phyloP scores from a whole-genome alignment of 192 early-diverging fungal species.

The Neocallimastix lanati region DNA sequence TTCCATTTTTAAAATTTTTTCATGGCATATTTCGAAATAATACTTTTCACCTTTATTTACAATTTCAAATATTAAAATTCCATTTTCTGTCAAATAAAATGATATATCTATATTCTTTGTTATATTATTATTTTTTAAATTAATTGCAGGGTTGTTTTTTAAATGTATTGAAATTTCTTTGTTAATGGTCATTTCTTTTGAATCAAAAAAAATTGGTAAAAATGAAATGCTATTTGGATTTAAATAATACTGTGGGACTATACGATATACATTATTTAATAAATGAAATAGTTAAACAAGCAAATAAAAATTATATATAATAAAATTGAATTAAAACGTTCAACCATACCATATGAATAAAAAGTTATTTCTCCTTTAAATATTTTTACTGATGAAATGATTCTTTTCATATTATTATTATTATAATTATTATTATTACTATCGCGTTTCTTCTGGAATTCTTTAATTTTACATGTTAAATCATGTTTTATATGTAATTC shows the following conservation, averaged over 20 bases:
- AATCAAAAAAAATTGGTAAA: background rate
- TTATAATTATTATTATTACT: background rate
- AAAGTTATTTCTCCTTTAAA: background rate
- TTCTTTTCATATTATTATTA: background rate
- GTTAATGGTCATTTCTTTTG: too few species aligned
- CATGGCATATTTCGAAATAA: background rate
- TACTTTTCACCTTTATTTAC: background rate
- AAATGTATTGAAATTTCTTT: too few species aligned
- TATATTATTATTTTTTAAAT: background rate
- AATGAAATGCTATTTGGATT: background rate
- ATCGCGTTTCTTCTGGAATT: too few species aligned
- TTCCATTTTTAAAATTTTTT: background rate
- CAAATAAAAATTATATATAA: background rate
- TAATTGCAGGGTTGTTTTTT: too few species aligned
- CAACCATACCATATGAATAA: background rate
- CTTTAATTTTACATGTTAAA: background rate
- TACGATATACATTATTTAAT: too few species aligned
- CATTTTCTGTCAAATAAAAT: background rate
- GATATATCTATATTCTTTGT: background rate
- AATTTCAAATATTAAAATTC: background rate
- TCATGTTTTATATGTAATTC: background rate
- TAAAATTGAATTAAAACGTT: background rate
- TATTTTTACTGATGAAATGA: background rate
- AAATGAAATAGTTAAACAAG: too few species aligned
- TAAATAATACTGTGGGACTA: background rate